Conservation (phyloP, 306 rosid species). For the Rosa rugosa region DNA sequence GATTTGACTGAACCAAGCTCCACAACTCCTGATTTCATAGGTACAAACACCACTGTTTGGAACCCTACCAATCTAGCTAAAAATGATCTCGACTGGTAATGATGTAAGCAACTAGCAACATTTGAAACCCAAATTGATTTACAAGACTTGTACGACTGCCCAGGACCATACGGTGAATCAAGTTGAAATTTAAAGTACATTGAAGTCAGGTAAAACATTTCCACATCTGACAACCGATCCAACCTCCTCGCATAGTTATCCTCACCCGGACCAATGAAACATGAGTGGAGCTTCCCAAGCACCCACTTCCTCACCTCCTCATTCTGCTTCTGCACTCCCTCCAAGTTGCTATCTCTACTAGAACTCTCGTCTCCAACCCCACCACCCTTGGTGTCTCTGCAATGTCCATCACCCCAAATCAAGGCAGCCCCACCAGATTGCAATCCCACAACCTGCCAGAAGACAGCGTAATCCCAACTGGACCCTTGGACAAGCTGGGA, state of each 20-base stretch:
- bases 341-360: constrained; percentile 24
- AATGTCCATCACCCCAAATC: constrained; percentile 79
- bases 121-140: constrained; percentile 68
- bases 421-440: constrained; percentile 76
- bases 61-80: constrained; percentile 65
- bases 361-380: constrained; percentile 23
- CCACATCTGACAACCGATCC: constrained; percentile 55
- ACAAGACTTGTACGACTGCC: constrained; percentile 55
- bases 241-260: constrained; percentile 41
- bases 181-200: constrained; percentile 60
- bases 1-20: constrained; percentile 68
- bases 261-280: constrained; percentile 48
- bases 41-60: constrained; percentile 67
- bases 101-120: constrained; percentile 44
- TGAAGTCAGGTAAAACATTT: constrained; percentile 71
- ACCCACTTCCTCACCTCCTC: constrained; percentile 60
- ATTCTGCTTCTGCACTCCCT: constrained; percentile 39
- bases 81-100: constrained; percentile 59
- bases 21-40: constrained; percentile 69
- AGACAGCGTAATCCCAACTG: constrained; percentile 73
- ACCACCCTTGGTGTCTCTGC: constrained; percentile 43
- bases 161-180: constrained; percentile 54
- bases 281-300: constrained; percentile 63
- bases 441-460: constrained; percentile 72
- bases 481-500: constrained; percentile 65